Conservation (phyloP, 371 early-diverging fungal species). For the Mucor ambiguus region DNA sequence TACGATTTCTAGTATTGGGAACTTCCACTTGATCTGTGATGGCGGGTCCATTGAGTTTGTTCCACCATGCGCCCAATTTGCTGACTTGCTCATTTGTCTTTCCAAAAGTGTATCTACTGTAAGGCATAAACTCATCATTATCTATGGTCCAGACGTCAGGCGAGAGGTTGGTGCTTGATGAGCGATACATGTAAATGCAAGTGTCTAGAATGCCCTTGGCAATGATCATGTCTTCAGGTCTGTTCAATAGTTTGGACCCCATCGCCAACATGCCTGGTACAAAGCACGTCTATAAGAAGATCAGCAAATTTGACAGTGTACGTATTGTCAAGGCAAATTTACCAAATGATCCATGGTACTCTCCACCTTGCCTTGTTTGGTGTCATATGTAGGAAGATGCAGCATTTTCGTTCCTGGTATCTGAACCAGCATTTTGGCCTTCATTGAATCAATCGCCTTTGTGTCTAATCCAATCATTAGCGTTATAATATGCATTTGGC, state of each 20-base stretch:
- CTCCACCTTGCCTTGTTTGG: conserved; percentile 15
- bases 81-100: neutral
- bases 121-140: neutral
- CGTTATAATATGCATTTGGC: neutral
- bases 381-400: conserved; percentile 39
- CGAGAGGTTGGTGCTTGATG: conserved; percentile 55
- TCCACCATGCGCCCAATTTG: neutral
- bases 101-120: neutral
- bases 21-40: neutral
- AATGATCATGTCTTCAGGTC: conserved; percentile 47
- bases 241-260: conserved; percentile 55
- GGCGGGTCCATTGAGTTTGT: neutral
- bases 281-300: conserved; percentile 57
- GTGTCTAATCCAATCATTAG: conserved; percentile 24
- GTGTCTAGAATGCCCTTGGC: conserved; percentile 57
- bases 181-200: conserved; percentile 65
- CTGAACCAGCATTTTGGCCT: conserved; percentile 47
- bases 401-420: conserved; percentile 41
- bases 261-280: conserved; percentile 76
- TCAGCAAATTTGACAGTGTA: conserved; percentile 25
- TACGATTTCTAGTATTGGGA: neutral
- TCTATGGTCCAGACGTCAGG: conserved; percentile 53
- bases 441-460: conserved; percentile 49
- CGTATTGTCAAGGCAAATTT: conserved; percentile 14
- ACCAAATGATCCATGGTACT: conserved; percentile 57